Base-by-base conservation (phyloP, 2,329 filamentous ascomycete genomes). In the Grosmannia clavigera region DNA sequence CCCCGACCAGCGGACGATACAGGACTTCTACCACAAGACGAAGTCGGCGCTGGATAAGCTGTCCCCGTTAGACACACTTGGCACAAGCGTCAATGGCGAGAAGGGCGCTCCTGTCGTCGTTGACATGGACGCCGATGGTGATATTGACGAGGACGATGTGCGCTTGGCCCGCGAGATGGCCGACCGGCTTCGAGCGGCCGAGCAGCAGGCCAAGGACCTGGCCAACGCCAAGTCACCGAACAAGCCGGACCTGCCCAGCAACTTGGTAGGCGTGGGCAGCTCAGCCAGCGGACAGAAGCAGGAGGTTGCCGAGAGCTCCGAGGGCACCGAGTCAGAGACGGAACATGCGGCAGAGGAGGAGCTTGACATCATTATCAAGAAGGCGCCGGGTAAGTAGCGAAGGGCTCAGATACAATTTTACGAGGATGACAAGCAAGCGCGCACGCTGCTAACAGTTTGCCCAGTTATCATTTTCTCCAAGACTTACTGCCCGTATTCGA, bases 381-480 rank as follows among this genome's bases (percentile, higher is more conserved):
- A 85, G 69, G 85, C 89, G 3, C 91, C 92, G 19, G 86, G 90
- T 95, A 82, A 35, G 58, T 33, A 3, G 22, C 12, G 16, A 5
- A 31, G 14, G 11, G 5, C 16, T 19, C 19, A n/a, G 5, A n/a
- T 7, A 19, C 43, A 46, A 7, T 14, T 14, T 19, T 7, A 19
- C 33, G 33, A 35, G 43, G 43, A 9, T 19, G 19, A 7, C 19
- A 19, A 46, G 43, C 19, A 19, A 19, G 43, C 5, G 43, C 10
- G 14, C 3, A 19, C 29, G 29, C 31, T 22, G 46, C 14, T 46
- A 31, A 27, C 9, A 38, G 25, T 12, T 10, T 5, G 2, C 3
- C 33, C 29, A 94, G 90, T 97, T 62, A 88, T 96, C 70, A 90
- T 99, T 67, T 97, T 97, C 76, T 96, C 91, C 64, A 97, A 99